Evolutionary conservation across 257 asterid species (phyloP), one percentile per base, ranked within the genome.

Genomic region (Nicotiana benthamiana): DNA sequence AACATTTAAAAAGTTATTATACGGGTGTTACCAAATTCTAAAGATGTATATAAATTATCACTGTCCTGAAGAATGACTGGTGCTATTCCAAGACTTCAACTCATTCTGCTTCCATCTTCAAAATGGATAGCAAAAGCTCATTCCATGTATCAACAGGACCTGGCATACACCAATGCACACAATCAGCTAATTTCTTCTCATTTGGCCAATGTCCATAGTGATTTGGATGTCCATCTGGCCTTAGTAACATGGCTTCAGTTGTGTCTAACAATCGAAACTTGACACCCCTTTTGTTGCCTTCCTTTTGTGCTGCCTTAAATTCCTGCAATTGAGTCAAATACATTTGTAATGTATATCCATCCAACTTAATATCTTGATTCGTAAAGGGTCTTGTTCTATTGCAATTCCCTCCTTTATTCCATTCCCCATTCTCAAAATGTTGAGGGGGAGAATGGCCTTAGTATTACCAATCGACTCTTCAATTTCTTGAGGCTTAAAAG

Each of bases 221-320:
- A 52, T 91, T 86, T 9, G 96, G 96, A 62, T 91, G 94, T 36
- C 92, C 96, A 43, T 91, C 96, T 84, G 94, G 93, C 81, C 96
- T 87, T 82, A 90, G 15, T 26, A 80, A 5, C 96, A 90, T 91
- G 3, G 88, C 86, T 16, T 77, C 82, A 9, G 93, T 90, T 60
- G 91, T 61, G 34, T 91, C 96, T 74, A 91, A 2, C 85, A 91
- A 82, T 17, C 87, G 82, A 9, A 89, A 82, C 27, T 85, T 81
- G 79, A 84, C 70, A 36, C 79, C 83, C 57, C 24, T 84, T 85
- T 83, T 84, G n/a, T 65, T 74, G 84, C 88, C 83, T 8, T 27
- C 30, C 59, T 16, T 86, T 76, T 79, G 75, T 52, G 85, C 93
- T 9, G 36, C 87, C 82, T 82, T 81, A 51, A 91, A 89, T 78